Evolutionary conservation across 2,329 filamentous ascomycete species (phyloP).

Genomic region (Arthrobotrys conoides): DNA sequence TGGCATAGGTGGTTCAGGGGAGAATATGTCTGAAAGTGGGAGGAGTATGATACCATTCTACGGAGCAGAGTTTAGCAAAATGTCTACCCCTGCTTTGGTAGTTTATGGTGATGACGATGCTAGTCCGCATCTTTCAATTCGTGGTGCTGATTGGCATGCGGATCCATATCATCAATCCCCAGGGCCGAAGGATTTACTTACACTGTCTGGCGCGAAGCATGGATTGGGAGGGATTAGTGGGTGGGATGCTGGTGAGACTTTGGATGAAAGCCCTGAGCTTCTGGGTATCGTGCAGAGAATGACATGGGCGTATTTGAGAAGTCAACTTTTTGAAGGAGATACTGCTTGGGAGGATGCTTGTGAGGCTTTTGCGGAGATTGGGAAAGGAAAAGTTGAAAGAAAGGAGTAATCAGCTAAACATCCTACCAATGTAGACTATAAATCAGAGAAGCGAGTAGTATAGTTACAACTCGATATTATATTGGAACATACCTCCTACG

Average conservation of each 20-base stretch:
- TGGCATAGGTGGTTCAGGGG: constrained; percentile 65
- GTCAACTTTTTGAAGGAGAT: constrained; percentile 66
- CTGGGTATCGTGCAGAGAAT: constrained; percentile 66
- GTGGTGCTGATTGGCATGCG: constrained; percentile 67
- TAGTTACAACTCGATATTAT: no score
- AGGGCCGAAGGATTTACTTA: constrained; percentile 66
- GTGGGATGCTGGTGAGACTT: constrained; percentile 66
- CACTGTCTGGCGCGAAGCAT: constrained; percentile 66
- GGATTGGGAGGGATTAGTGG: constrained; percentile 67
- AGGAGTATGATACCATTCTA: constrained; percentile 65
- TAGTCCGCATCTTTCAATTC: constrained; percentile 65
- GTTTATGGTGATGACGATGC: constrained; percentile 68
- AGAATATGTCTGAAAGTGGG: constrained; percentile 65
- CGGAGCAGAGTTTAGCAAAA: constrained; percentile 65
- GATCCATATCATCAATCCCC: constrained; percentile 66
- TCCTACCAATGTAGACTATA: background rate
- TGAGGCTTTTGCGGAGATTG: constrained; percentile 63
- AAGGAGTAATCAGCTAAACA: constrained; percentile 61
- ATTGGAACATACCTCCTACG: no score
- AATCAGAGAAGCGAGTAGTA: no score
- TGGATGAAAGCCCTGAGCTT: constrained; percentile 66
- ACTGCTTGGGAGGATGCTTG: constrained; percentile 65
- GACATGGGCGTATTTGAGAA: constrained; percentile 67
- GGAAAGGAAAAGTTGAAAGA: constrained; percentile 64
- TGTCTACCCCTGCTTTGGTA: constrained; percentile 67